These are phyloP conservation scores for Dioscorea cayenensis DNA, from an alignment of 116 monocot species.

Conservation along the genomic window DNA sequence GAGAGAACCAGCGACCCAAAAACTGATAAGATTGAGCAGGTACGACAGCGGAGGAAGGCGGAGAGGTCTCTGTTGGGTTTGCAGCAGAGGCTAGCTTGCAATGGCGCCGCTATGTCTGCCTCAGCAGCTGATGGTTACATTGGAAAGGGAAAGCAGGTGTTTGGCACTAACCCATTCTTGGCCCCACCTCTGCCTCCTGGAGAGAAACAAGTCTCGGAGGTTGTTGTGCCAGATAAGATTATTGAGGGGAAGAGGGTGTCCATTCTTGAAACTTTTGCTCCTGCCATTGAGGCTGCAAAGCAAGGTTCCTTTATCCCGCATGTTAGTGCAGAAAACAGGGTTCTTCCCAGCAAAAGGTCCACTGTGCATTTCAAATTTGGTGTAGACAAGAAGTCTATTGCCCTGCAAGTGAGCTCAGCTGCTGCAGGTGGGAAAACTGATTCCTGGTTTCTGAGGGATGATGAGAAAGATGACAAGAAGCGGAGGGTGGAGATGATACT, in stretches of 20 bases:
- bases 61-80: constrained; percentile 66
- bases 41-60: constrained; percentile 50
- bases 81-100: constrained; percentile 47
- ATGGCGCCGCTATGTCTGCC: constrained; percentile 13
- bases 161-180: constrained; percentile 53
- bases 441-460: constrained; percentile 57
- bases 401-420: constrained; percentile 19
- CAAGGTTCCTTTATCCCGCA: constrained; percentile 24
- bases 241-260: constrained; percentile 26
- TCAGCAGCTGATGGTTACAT: constrained; percentile 8
- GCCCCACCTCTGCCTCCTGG: constrained; percentile 54
- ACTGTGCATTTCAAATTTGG: constrained; percentile 65
- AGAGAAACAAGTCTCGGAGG: constrained; percentile 45
- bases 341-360: constrained; percentile 49
- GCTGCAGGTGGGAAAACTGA: constrained; percentile 25
- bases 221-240: constrained; percentile 18
- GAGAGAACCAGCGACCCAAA: constrained; percentile 18
- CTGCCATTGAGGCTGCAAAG: constrained; percentile 57
- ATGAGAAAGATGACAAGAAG: constrained; percentile 91
- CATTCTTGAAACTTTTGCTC: constrained; percentile 63
- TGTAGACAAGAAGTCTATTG: constrained; percentile 55
- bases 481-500: constrained; percentile 80
- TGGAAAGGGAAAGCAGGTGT: constrained; percentile 57
- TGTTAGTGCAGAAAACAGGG: constrained; percentile 7
- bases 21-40: constrained; percentile 41